Conservation (phyloP, 805 yeast genomes). For the Wickerhamiella shivajii region DNA sequence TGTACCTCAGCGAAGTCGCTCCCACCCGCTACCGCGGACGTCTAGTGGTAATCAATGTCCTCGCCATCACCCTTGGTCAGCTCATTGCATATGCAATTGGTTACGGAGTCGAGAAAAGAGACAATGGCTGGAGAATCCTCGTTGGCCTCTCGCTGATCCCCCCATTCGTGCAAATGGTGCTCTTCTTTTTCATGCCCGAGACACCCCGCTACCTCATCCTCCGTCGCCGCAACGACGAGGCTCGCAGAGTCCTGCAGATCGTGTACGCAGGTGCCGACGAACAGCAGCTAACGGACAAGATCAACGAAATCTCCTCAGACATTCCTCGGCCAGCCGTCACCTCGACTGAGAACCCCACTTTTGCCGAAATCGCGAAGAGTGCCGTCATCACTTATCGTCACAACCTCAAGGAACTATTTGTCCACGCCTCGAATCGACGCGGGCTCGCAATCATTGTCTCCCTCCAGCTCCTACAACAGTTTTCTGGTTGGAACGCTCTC, state of each 20-base stretch:
- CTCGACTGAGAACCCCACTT: conserved; percentile 14
- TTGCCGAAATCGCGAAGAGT: conserved; percentile 12
- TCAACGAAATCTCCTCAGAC: conserved; percentile 34
- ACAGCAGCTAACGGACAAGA: conserved; percentile 47
- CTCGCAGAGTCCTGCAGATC: conserved; percentile 47
- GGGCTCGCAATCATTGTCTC: conserved; percentile 87
- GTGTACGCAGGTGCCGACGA: conserved; percentile 52
- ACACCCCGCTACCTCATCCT: conserved; percentile 84
- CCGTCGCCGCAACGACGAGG: conserved; percentile 49
- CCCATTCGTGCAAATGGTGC: conserved; percentile 56
- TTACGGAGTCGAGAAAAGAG: conserved; percentile 28
- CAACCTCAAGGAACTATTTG: conserved; percentile 23
- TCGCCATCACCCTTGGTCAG: conserved; percentile 92
- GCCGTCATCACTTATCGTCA: conserved; percentile 19
- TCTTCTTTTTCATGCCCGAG: conserved; percentile 82
- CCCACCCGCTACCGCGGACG: conserved; percentile 88
- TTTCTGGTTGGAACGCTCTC: conserved; percentile 89
- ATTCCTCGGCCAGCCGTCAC: conserved; percentile 18
- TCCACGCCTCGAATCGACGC: conserved; percentile 49
- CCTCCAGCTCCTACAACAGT: conserved; percentile 90
- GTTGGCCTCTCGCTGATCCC: conserved; percentile 89
- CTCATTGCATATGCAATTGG: conserved; percentile 87
- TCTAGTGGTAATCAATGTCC: conserved; percentile 70
- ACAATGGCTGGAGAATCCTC: conserved; percentile 84
- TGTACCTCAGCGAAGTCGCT: conserved; percentile 82